Evolutionary conservation across 495 filamentous ascomycete species (phyloP).

Genomic region (Penicillium paradoxum): DNA sequence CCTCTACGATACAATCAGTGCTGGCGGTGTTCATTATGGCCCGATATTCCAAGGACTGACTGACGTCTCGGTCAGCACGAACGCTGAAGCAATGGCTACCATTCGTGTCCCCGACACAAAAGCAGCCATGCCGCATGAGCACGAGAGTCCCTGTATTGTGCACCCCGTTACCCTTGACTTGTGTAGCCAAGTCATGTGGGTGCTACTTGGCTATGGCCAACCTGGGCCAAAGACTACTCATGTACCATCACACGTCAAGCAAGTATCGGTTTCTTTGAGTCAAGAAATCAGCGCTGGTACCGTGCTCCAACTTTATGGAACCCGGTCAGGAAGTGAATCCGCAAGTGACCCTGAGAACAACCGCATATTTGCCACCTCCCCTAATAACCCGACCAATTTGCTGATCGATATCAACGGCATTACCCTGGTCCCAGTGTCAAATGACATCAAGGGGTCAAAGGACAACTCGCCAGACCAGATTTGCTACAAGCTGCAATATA

Average conservation of each 20-base stretch:
- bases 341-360: conserved; percentile 26
- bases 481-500: conserved; percentile 50
- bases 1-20: conserved; percentile 22
- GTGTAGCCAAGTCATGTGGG: conserved; percentile 37
- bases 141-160: conserved; percentile 39
- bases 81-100: conserved; percentile 22
- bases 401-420: conserved; percentile 20
- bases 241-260: conserved; percentile 20
- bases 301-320: conserved; percentile 20
- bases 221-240: conserved; percentile 12
- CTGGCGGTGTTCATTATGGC: conserved; percentile 36
- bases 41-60: conserved; percentile 28
- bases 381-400: conserved; percentile 7
- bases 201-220: conserved; percentile 19
- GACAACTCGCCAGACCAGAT: conserved; percentile 12
- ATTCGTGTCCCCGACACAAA: conserved; percentile 42
- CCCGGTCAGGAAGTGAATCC: conserved; percentile 25
- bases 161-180: conserved; percentile 45
- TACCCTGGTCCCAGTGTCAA: conserved; percentile 17
- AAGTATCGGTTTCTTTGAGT: conserved; percentile 15
- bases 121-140: conserved; percentile 41
- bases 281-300: conserved; percentile 13
- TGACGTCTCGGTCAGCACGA: conserved; percentile 17
- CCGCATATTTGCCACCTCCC: conserved; percentile 22
- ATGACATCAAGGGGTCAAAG: conserved; percentile 14